These are phyloP conservation scores for Apostasia ramifera DNA, from an alignment of 106 monocot species.

Conservation along the genomic window DNA sequence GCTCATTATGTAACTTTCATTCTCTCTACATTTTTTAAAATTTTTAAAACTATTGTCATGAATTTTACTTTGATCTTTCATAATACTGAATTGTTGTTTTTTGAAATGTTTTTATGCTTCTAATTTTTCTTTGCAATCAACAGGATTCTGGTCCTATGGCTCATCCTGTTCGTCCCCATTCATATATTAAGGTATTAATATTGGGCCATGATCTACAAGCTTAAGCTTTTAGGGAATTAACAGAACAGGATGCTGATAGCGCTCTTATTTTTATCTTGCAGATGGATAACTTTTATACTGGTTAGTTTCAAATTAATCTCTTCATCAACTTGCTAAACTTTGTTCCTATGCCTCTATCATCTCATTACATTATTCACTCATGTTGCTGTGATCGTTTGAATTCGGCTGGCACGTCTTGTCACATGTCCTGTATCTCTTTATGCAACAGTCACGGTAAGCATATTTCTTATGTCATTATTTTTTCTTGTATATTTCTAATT, in stretches of 20 bases:
- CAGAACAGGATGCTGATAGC: not conserved
- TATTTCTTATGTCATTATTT: conserved; percentile 2
- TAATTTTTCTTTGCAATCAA: conserved; percentile 16
- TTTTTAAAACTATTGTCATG: too few relatives aligned
- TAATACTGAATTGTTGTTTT: too few relatives aligned
- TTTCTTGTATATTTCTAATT: conserved; percentile 8
- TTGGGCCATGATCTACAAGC: not conserved
- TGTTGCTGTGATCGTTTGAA: not conserved
- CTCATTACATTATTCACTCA: not conserved
- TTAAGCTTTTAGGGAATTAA: not conserved
- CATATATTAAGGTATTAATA: conserved; percentile 81
- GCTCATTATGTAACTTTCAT: too few relatives aligned
- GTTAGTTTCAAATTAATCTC: conserved; percentile 17
- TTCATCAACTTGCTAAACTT: not conserved
- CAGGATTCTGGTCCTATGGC: conserved; percentile 99
- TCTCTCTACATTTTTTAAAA: too few relatives aligned
- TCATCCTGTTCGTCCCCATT: conserved; percentile 97
- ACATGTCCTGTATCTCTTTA: not conserved
- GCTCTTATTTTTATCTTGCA: conserved; percentile 26
- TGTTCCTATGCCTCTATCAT: not conserved
- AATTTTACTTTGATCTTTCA: too few relatives aligned
- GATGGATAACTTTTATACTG: conserved; percentile 99
- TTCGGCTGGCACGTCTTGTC: not conserved
- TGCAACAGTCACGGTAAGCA: conserved; percentile 72
- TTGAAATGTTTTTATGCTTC: not conserved